Base-by-base conservation (phyloP, 352 stramenopile genomes). In the Globisporangium radiosum region DNA sequence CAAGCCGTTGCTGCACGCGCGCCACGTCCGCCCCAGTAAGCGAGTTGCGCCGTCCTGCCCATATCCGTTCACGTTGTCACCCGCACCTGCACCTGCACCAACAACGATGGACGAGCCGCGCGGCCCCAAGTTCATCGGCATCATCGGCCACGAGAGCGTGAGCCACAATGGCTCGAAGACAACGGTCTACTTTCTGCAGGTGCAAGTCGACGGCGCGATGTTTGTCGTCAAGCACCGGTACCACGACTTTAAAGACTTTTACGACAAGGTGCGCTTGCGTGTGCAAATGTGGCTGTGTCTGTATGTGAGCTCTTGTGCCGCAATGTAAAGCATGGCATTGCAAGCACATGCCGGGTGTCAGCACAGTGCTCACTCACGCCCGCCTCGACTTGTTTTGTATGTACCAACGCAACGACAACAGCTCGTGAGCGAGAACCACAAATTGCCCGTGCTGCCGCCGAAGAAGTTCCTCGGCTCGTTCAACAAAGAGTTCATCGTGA, bases 391-490 rank as follows among this genome's bases (percentile, higher is more conserved):
- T 33, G 25, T 33, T 25, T 10, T 42, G 56, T 37, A 44, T 17
- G 8, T 47, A 5, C 54, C 6, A 3, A 47, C 42, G 14, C 57
- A 11, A 53, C 57, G n/a, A 53, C 9, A 58, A 47, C 65, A 92
- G 82, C 69, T 94, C n/a, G 66, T 71, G 2, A 64, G 68, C 9
- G 85, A 93, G 52, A 86, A 86, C 13, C 87, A 78, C 66, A 86
- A 88, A 56, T 86, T 81, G 61, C 84, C 85, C 6, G 80, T 82
- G 48, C 69, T 96, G 37, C 87, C 87, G 38, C 85, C 87, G 3
- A 94, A 94, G 63, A 96, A 96, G 69, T 91, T 96, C 62, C 58
- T 96, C 15, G 87, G 87, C 49, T 90, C 81, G 57, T 89, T 94
- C 56, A 93, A 94, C 74, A 90, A 91, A 63, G 85, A 94, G 52